Base-by-base conservation (phyloP, 108 stramenopile genomes). In the Pseudonitzschia multiseries region DNA sequence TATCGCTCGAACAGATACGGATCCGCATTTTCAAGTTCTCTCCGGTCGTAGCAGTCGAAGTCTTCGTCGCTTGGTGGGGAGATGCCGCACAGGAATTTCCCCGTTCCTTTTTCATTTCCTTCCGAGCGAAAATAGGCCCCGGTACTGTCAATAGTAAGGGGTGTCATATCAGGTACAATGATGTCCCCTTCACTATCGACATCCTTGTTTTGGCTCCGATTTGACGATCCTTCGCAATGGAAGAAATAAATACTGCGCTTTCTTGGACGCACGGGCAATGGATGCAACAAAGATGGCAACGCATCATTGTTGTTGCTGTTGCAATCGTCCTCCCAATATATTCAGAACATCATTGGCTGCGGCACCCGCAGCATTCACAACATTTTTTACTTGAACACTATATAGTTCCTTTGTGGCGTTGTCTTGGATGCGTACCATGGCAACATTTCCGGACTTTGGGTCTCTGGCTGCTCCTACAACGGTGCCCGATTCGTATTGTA, bases 41-140 rank as follows among this genome's bases (percentile, higher is more conserved):
- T 8, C 32, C 1, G 8, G 24, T 66, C 44, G 22, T 43, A 31
- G 59, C 57, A 43, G 52, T 84, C 80, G 44, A 28, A 63, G 77
- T 92, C 90, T 40, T 76, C 24, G 28, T 86, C 81, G 36, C 71
- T 54, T 1, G 68, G 54, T 14, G 91, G 91, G n/a, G 87, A 87
- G 20, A 92, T 87, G 28, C 91, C 91, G 60, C 86, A 87, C 33
- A 92, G 52, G 73, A 92, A 92, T 61, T 77, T 83, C 12, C 82
- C 83, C 15, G 65, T 72, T 40, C 76, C 77, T n/a, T 33, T 50
- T 24, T 29, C 36, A 17, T 6, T 42, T 12, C 87, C 86, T 57
- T 89, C 88, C 15, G 87, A 83, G 53, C 91, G 88, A 72, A 89
- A 92, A 69, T 89, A 92, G 17, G 85, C 88, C 43, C 75, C 74